These are phyloP conservation scores for Aspergillus ruber DNA, from an alignment of 2,329 filamentous ascomycete genomes.

Conservation along the genomic window DNA sequence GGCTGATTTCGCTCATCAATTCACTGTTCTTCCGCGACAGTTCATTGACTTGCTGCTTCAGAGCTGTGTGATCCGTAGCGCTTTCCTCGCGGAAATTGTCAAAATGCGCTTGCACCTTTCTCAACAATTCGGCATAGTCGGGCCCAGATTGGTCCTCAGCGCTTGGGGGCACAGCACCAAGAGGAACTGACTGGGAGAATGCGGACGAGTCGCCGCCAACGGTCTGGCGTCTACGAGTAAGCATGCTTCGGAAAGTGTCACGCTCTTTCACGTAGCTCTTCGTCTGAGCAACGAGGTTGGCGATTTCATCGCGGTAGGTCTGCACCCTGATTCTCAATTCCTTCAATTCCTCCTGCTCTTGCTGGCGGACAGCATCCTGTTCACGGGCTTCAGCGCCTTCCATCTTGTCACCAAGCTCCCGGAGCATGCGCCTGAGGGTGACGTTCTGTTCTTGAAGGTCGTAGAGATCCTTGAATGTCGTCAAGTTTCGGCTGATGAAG, in stretches of 20 bases:
- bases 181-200: conserved; percentile 65
- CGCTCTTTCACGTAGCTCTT: conserved; percentile 93
- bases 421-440: conserved; percentile 72
- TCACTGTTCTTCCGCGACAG: conserved; percentile 75
- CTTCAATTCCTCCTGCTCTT: conserved; percentile 63
- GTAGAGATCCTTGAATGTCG: conserved; percentile 76
- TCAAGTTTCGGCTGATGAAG: conserved; percentile 83
- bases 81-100: conserved; percentile 86
- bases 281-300: conserved; percentile 72
- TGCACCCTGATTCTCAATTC: conserved; percentile 65
- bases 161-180: conserved; percentile 43
- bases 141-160: conserved; percentile 48
- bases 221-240: conserved; percentile 67
- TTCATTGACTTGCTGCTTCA: conserved; percentile 78
- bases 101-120: conserved; percentile 83
- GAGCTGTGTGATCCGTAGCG: conserved; percentile 67
- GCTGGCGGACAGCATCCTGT: conserved; percentile 48
- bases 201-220: conserved; percentile 53
- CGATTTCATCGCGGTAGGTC: conserved; percentile 77
- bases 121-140: conserved; percentile 69
- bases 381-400: conserved; percentile 79
- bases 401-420: conserved; percentile 79
- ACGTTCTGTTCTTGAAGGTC: conserved; percentile 85
- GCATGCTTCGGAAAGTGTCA: conserved; percentile 94
- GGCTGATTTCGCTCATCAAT: conserved; percentile 75